Evolutionary conservation across 2,329 filamentous ascomycete genomes (phyloP).

Genomic region (Colletotrichum lentis): DNA sequence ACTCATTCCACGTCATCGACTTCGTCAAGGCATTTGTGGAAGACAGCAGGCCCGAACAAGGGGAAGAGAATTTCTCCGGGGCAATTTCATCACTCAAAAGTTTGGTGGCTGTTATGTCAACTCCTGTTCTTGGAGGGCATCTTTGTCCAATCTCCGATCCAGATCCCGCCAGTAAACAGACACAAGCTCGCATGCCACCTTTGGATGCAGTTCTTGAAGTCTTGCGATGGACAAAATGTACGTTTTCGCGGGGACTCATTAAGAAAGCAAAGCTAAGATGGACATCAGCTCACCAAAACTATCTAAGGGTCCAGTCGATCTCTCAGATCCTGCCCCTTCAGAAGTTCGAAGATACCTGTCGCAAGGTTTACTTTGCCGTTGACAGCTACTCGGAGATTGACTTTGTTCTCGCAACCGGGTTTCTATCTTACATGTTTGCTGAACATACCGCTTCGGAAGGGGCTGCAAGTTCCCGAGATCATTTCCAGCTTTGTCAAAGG

Average conservation of each 20-base stretch:
- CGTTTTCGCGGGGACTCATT: background rate
- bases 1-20: slow-evolving; percentile 46
- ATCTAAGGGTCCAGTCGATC: slow-evolving; percentile 45
- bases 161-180: background rate
- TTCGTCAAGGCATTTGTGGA: slow-evolving; percentile 43
- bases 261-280: background rate
- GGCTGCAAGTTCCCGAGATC: background rate
- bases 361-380: slow-evolving; percentile 49
- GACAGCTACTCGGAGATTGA: slow-evolving; percentile 46
- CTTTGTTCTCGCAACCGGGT: slow-evolving; percentile 49
- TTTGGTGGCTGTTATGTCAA: background rate
- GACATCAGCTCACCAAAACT: slow-evolving; percentile 37
- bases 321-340: slow-evolving; percentile 46
- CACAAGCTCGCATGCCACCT: background rate
- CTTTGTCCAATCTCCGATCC: background rate
- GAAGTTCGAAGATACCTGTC: slow-evolving; percentile 45
- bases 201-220: background rate
- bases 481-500: background rate
- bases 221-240: background rate
- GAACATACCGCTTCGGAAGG: background rate
- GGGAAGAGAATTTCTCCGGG: background rate
- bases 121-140: background rate
- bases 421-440: background rate
- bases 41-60: background rate
- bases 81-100: background rate